phyloP scores from a whole-genome alignment of 805 yeast genomes.

The Aciculoconidium aculeatum region DNA sequence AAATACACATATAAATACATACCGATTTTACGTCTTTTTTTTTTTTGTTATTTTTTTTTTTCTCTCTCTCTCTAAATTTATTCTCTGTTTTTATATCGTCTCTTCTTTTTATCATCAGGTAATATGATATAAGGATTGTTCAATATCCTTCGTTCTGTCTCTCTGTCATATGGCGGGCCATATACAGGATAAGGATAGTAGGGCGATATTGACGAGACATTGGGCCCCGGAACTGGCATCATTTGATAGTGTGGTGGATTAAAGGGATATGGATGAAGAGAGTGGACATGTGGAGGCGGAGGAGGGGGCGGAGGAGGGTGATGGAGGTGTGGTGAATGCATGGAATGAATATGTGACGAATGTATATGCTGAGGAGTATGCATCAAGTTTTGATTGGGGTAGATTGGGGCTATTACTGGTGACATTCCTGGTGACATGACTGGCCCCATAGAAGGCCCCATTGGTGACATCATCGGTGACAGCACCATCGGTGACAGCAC shows the following conservation, averaged over 20 bases:
- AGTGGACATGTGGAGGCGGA: conserved; percentile 1
- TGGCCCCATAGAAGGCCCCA: conserved; percentile 4
- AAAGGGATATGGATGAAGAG: background rate
- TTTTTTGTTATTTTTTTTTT: conserved; percentile 2
- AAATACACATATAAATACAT: no score
- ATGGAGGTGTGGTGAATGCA: no score
- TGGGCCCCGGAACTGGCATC: background rate
- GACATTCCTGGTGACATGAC: conserved; percentile 2
- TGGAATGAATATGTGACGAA: no score
- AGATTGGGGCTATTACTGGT: conserved; percentile 4
- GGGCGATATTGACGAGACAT: background rate
- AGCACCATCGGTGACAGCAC: no score
- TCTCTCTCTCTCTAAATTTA: no score
- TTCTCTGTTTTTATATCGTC: conserved; percentile 1
- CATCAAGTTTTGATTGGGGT: conserved; percentile 1
- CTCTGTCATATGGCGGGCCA: conserved; percentile 17
- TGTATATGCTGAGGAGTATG: conserved; percentile 2
- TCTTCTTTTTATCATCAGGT: conserved; percentile 15
- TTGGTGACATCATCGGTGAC: no score
- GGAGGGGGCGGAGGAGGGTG: conserved; percentile 2
- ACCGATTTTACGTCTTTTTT: no score
- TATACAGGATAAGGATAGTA: conserved; percentile 5
- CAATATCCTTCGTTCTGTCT: conserved; percentile 20
- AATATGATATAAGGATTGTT: conserved; percentile 25
- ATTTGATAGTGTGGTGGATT: background rate